Base-by-base conservation (phyloP, 2,329 filamentous ascomycete genomes). In the Monilinia laxa region DNA sequence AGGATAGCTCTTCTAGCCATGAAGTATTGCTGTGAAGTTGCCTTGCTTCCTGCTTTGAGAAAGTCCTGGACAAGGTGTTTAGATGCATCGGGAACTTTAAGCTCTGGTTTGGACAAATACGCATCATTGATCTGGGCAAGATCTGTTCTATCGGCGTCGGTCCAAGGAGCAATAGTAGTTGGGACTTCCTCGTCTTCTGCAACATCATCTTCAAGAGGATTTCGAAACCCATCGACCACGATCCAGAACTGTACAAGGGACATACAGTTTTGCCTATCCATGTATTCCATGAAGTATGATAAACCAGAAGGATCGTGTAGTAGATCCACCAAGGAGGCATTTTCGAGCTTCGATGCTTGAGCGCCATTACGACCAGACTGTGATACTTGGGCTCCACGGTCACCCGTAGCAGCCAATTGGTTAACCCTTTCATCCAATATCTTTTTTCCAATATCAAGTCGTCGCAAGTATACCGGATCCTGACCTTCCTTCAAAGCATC, bases 221-320 rank as follows among this genome's bases (percentile, higher is more conserved):
- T 97, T 53, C 96, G 90, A 73, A 98, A 92, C 0, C 95, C 94
- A 79, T 99, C 95, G 7, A 98, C 95, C 3, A 98, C 95, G 52
- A 99, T 88, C 93, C 94, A 99, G 78, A 98, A 99, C 75, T 99
- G 95, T 7, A 99, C 93, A 57, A 97, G 81, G 18, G 90, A 85
- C 89, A 98, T 94, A 35, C 94, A 82, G 20, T 85, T 84, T 76
- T 93, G 90, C 53, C 95, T 88, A 76, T 99, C 95, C 95, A 99
- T 99, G 75, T 93, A 98, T 76, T 99, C 95, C 95, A 99, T 99
- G 80, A 99, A 98, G 76, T 97, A 99, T 2, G 95, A 98, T 11
- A 99, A 82, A 0, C 92, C 94, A 1, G 94, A 90, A 2, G 95
- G 87, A 77, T 96, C 93, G 71, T 93, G 90, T 67, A 99, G 83